Evolutionary conservation across 176 grass and related monocot genomes (phyloP).

Genomic region (Carex pumila): DNA sequence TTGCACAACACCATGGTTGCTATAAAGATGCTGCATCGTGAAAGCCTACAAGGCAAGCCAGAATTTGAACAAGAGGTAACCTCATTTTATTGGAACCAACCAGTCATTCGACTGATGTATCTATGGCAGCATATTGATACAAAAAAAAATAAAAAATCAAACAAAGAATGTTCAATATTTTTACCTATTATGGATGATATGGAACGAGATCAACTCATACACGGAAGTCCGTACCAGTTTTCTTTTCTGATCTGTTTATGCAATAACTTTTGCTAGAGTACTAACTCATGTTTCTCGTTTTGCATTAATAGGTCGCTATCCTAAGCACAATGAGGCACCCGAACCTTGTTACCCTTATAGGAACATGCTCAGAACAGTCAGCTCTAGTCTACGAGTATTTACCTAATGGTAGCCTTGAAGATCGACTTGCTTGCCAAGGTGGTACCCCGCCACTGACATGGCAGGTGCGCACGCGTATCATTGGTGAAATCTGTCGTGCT

Average conservation of each 20-base stretch:
- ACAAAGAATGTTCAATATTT: background rate
- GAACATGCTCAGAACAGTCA: constrained; percentile 29
- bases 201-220: background rate
- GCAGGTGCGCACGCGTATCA: constrained; percentile 40
- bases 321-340: too few species aligned
- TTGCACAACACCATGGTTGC: constrained; percentile 47
- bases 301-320: too few species aligned
- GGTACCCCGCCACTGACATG: constrained; percentile 37
- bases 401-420: constrained; percentile 59
- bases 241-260: background rate
- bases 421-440: constrained; percentile 25
- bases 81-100: background rate
- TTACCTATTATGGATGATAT: background rate
- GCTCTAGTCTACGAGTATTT: constrained; percentile 44
- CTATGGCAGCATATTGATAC: background rate
- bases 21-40: constrained; percentile 46
- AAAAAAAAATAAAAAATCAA: background rate
- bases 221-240: background rate
- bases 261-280: background rate
- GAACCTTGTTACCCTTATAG: constrained; percentile 54
- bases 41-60: constrained; percentile 35
- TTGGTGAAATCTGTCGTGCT: constrained; percentile 44
- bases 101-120: background rate
- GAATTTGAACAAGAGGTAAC: constrained; percentile 31
- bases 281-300: background rate